These are phyloP conservation scores for Trypanosoma congolense DNA, from an alignment of 208 protist species.

Conservation along the genomic window DNA sequence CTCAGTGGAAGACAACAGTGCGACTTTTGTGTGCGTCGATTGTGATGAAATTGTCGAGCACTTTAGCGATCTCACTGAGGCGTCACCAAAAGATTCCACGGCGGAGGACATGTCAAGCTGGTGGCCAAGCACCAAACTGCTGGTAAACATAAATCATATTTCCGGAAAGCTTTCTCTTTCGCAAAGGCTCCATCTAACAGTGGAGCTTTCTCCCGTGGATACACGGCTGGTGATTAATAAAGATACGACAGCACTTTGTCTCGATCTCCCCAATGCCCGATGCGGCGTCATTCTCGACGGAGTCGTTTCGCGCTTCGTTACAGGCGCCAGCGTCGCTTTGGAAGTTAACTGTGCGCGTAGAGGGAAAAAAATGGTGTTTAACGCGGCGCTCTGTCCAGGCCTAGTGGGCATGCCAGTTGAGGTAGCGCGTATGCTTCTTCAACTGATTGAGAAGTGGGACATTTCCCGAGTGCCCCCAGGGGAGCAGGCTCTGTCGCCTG, in stretches of 20 bases:
- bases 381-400: no score
- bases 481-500: background rate
- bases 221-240: background rate
- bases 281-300: slow-evolving; percentile 10
- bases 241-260: background rate
- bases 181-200: background rate
- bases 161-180: background rate
- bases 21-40: slow-evolving; percentile 25
- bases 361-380: no score
- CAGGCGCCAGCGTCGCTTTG: no score
- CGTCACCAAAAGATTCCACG: background rate
- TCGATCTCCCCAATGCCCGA: slow-evolving; percentile 1
- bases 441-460: slow-evolving; percentile 1
- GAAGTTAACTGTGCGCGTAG: no score
- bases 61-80: background rate
- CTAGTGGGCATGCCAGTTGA: no score
- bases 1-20: slow-evolving; percentile 15
- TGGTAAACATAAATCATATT: slow-evolving; percentile 6
- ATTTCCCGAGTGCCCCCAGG: background rate
- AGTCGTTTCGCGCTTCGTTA: no score
- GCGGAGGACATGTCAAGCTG: background rate
- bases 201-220: slow-evolving; percentile 9
- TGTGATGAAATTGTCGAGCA: slow-evolving; percentile 14
- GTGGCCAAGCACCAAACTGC: background rate
- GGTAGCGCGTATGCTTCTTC: no score